phyloP scores from a whole-genome alignment of 352 stramenopile genomes.

The Phytophthora melonis region DNA sequence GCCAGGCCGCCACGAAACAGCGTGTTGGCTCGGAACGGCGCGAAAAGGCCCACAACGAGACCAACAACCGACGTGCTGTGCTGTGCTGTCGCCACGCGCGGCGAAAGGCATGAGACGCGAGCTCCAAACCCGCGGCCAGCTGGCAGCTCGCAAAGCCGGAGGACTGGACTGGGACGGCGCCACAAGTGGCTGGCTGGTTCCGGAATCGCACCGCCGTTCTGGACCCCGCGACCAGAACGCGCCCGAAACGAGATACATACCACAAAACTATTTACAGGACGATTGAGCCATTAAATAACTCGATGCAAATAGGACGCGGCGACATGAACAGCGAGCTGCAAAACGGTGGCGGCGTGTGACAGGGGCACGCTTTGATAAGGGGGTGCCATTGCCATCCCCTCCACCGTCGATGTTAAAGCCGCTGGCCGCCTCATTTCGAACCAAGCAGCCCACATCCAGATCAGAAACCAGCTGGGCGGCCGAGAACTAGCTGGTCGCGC shows the following conservation, averaged over 20 bases:
- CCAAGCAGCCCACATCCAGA: conserved; percentile 31
- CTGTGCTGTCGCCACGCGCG: neutral
- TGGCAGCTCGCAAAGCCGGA: neutral
- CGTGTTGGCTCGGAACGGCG: conserved; percentile 8
- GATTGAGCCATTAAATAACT: neutral
- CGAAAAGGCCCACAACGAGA: neutral
- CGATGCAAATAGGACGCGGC: neutral
- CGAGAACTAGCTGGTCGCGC: conserved; percentile 27
- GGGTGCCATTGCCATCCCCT: too few relatives aligned
- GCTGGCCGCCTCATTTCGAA: neutral
- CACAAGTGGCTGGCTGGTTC: neutral
- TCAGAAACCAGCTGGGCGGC: conserved; percentile 17
- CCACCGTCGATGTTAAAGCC: conserved; percentile 1
- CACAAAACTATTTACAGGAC: neutral
- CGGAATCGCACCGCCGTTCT: conserved; percentile 14
- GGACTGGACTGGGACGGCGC: neutral
- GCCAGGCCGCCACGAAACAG: conserved; percentile 11
- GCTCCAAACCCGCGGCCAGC: neutral
- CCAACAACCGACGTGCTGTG: neutral
- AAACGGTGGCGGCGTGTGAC: conserved; percentile 5
- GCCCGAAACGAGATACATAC: conserved; percentile 1
- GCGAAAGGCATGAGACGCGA: conserved; percentile 19
- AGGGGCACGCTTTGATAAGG: neutral
- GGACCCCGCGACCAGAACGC: conserved; percentile 17
- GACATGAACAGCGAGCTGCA: neutral